Base-by-base conservation (phyloP, 2,329 filamentous ascomycete species). In the Blastomyces emzantsi region DNA sequence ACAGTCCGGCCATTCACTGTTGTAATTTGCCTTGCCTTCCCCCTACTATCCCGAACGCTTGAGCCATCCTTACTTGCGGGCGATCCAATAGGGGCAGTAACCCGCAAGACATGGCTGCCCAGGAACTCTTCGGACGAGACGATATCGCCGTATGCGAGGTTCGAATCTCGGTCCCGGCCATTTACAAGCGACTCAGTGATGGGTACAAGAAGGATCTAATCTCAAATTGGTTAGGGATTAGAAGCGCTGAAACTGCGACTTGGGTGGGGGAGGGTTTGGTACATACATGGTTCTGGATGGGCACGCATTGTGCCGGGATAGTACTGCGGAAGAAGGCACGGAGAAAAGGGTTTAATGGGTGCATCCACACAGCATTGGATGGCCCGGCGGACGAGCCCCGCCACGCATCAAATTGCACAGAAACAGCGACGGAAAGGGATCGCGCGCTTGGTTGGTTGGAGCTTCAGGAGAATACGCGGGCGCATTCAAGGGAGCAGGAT, bases 241-340 rank as follows among this genome's bases (percentile, higher is more conserved):
- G 39, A 60, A 36, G 25, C 9, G 36, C 39, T 33, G 52, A 51
- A n/a, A 41, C 30, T 17, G 25, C 25, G 25, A 52, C 28, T 52
- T 17, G 25, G 25, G 49, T 1, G 39, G 49, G 51, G 30, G 60
- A 61, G 52, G 49, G 39, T 47, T 33, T 68, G 72, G 70, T 80
- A 87, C 85, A 70, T 80, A 87, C 85, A 82, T 97, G 90, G 76
- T 96, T 90, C 77, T 94, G 89, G 68, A 92, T 85, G 63, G 94
- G 92, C 67, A 88, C 86, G 82, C 94, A 97, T 87, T 97, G 93
- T 72, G 89, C 82, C 70, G 90, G 89, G 75, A 97, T 85, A 77
- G 90, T 87, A 85, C 92, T 97, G 82, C 91, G 92, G 85, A 97
- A 97, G 87, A 99, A 97, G 83, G 93, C 92, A 83, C 90, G 88